Base-by-base conservation (phyloP, 768 basidiomycete genomes). In the Leccinum truebloodii region DNA sequence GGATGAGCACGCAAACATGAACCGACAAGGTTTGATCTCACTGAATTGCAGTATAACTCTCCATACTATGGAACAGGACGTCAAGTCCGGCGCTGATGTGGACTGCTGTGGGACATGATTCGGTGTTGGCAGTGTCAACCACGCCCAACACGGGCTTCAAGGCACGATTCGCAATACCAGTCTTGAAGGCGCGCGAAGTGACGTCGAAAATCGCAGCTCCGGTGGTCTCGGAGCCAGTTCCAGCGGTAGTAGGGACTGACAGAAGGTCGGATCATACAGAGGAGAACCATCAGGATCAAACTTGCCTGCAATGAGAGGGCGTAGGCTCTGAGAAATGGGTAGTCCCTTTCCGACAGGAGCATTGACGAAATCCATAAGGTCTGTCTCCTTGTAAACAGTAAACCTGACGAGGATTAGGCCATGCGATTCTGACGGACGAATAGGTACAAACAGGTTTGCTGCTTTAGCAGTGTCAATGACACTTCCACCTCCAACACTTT, bases 381-480 rank as follows among this genome's bases (percentile, higher is more conserved):
- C 92, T 1, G 92, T 85, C 63, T 98, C 93, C 65, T 89, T 89
- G 80, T 98, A 98, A 12, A 92, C 92, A 0, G 90, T 82, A 74
- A 95, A 95, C 60, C 91, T 93, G 62, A 10, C 3, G 22, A 22
- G 41, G 14, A 58, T 71, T 46, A 63, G 56, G 57, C n/a, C 16
- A 52, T 8, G 52, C 3, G 16, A 0, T 4, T 5, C 18, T 22
- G 26, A 52, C 44, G 35, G n/a, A 32, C 13, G 41, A n/a, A 37
- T n/a, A 22, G 9, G 44, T 18, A 67, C 81, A 55, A 71, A 92
- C 85, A 98, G 68, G 76, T 98, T 98, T 34, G 96, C 95, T 7
- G 94, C 86, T 73, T 98, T 98, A 56, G 95, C 92, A 0, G 95
- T 97, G 71, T 97, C 95, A 70, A 97, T 97, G 26, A 94, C 92